Evolutionary conservation across 2,329 filamentous ascomycete species (phyloP).

Genomic region (Epichloe glyceriae): DNA sequence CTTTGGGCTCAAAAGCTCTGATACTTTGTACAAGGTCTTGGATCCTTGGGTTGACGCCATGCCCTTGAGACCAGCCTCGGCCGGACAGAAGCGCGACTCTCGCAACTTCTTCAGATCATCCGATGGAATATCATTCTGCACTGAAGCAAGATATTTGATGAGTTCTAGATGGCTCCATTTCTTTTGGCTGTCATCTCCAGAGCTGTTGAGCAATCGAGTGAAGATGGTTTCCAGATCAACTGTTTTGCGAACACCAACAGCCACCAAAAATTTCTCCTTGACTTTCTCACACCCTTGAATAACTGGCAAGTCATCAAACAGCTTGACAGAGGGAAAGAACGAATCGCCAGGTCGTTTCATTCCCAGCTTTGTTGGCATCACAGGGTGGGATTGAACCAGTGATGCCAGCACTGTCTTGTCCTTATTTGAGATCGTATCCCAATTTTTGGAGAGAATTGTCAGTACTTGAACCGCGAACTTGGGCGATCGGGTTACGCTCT

Average conservation of each 20-base stretch:
- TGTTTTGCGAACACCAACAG: constrained; percentile 83
- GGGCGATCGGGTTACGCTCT: constrained; percentile 58
- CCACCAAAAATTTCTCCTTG: constrained; percentile 78
- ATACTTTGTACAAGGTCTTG: constrained; percentile 52
- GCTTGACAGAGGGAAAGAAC: constrained; percentile 84
- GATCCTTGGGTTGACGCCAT: constrained; percentile 40
- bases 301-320: constrained; percentile 86
- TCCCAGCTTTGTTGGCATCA: constrained; percentile 82
- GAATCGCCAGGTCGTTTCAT: constrained; percentile 78
- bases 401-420: constrained; percentile 54
- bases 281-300: constrained; percentile 64
- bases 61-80: constrained; percentile 48
- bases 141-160: constrained; percentile 86
- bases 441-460: constrained; percentile 72
- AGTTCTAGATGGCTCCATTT: constrained; percentile 91
- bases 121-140: constrained; percentile 73
- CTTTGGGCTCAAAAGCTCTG: constrained; percentile 68
- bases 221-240: constrained; percentile 93
- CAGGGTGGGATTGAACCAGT: constrained; percentile 52
- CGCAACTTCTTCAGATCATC: constrained; percentile 70
- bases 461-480: constrained; percentile 68
- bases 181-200: constrained; percentile 37
- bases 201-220: constrained; percentile 59
- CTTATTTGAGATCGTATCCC: constrained; percentile 61
- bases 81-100: constrained; percentile 69